A percentile compares a stretch with the other conserved stretches of the same genome.
These are phyloP conservation scores for Suillus weaverae DNA, from an alignment of 768 basidiomycete genomes.

Conservation along the genomic window DNA sequence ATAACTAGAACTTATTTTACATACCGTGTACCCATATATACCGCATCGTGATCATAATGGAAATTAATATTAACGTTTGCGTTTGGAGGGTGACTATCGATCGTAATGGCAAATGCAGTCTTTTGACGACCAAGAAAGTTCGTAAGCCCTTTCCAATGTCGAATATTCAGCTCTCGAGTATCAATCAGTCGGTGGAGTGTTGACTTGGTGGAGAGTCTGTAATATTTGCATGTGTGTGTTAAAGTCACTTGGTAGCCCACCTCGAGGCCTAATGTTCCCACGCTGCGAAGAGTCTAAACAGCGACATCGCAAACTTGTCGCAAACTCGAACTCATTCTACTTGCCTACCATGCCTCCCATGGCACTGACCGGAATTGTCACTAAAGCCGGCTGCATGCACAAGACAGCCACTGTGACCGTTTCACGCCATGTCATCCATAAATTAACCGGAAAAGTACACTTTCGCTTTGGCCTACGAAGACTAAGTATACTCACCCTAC, in stretches of 20 bases:
- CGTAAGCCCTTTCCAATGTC: no score
- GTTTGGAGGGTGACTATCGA: no score
- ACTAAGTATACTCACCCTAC: slow-evolving; percentile 4
- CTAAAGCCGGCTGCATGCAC: slow-evolving; percentile 79
- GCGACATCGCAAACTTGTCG: background rate
- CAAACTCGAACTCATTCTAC: background rate
- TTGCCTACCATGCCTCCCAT: slow-evolving; percentile 67
- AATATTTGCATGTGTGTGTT: no score
- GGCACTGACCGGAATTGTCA: slow-evolving; percentile 71
- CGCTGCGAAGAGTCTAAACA: background rate
- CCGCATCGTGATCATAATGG: background rate
- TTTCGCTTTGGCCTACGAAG: background rate
- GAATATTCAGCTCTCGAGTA: no score
- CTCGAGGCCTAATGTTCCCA: background rate
- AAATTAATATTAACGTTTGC: no score
- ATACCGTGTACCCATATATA: background rate
- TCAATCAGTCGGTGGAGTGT: no score
- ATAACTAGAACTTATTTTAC: background rate
- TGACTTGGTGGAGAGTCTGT: no score
- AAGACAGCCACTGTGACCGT: slow-evolving; percentile 87
- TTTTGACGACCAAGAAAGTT: no score
- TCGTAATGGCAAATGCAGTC: no score
- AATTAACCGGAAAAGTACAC: slow-evolving; percentile 73
- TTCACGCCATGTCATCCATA: slow-evolving; percentile 70
- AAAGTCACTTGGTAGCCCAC: no score